Conservation (phyloP, 257 asterid species). For the Gentiana dahurica region DNA sequence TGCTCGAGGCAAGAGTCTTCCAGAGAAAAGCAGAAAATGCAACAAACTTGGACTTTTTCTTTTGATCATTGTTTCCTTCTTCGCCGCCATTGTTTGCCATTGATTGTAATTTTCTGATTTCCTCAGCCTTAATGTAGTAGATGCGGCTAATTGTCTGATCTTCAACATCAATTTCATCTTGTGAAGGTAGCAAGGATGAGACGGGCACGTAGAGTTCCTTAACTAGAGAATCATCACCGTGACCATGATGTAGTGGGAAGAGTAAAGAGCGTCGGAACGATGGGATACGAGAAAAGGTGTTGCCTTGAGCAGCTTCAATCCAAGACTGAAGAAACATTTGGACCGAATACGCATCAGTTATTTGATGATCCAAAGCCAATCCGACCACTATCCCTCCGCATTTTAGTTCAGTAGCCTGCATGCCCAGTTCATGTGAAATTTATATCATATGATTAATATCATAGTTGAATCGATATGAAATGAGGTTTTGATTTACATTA, state of each 20-base stretch:
- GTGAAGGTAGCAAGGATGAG: slow-evolving; percentile 14
- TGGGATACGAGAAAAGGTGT: slow-evolving; percentile 31
- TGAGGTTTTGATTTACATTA: too few relatives aligned
- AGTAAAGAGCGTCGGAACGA: slow-evolving; percentile 51
- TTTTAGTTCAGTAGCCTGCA: slow-evolving; percentile 43
- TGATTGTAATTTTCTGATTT: slow-evolving; percentile 28
- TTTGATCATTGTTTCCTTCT: background rate
- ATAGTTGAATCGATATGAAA: too few relatives aligned
- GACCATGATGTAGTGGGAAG: slow-evolving; percentile 37
- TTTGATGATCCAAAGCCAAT: slow-evolving; percentile 56
- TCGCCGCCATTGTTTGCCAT: slow-evolving; percentile 21
- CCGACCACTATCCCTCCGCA: slow-evolving; percentile 63
- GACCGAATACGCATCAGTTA: slow-evolving; percentile 72
- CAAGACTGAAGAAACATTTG: slow-evolving; percentile 61
- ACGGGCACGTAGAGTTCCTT: slow-evolving; percentile 27
- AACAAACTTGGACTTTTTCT: slow-evolving; percentile 38
- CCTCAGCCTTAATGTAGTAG: slow-evolving; percentile 19
- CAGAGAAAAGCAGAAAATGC: slow-evolving; percentile 61
- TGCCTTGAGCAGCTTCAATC: slow-evolving; percentile 44
- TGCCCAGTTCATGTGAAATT: background rate
- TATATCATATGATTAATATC: too few relatives aligned
- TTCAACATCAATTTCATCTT: background rate
- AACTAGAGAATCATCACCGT: slow-evolving; percentile 17
- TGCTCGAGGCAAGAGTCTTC: slow-evolving; percentile 33
- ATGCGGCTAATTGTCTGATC: slow-evolving; percentile 5